Percentiles rank a stretch among this genome's conserved stretches.
These are phyloP conservation scores for Crepidotus variabilis DNA, from an alignment of 768 basidiomycete species.

Conservation along the genomic window DNA sequence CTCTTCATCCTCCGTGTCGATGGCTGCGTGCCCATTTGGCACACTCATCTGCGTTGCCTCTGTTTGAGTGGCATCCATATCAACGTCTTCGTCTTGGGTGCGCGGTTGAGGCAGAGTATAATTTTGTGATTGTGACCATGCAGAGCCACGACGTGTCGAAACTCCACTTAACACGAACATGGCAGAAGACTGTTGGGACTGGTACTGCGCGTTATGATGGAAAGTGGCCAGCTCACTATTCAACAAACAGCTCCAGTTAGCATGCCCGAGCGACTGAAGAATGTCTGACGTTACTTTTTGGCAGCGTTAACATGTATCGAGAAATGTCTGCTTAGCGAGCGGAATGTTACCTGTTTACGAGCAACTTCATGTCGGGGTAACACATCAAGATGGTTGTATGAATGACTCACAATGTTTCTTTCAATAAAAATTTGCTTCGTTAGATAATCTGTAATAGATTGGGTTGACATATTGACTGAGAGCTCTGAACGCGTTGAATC, in stretches of 20 bases:
- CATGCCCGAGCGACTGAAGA: neutral
- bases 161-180: constrained; percentile 73
- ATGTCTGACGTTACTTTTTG: constrained; percentile 55
- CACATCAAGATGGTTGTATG: neutral
- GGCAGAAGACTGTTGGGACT: constrained; percentile 45
- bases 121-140: neutral
- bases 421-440: constrained; percentile 50
- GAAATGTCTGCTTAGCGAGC: constrained; percentile 69
- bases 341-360: constrained; percentile 66
- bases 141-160: constrained; percentile 20
- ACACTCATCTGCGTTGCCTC: neutral
- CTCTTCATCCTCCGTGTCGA: constrained; percentile 27
- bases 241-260: neutral
- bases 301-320: constrained; percentile 73
- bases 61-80: constrained; percentile 17
- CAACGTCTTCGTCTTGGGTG: constrained; percentile 13
- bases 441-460: constrained; percentile 41
- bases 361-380: neutral
- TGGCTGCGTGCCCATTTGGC: constrained; percentile 23
- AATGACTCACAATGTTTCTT: constrained; percentile 36
- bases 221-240: constrained; percentile 62
- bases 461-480: constrained; percentile 35
- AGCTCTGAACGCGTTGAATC: neutral
- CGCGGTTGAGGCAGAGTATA: constrained; percentile 2
- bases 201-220: constrained; percentile 41